Percentiles rank a stretch among this genome's conserved stretches.
Evolutionary conservation across 768 basidiomycete species (phyloP).

Genomic region (Kwoniella pini): DNA sequence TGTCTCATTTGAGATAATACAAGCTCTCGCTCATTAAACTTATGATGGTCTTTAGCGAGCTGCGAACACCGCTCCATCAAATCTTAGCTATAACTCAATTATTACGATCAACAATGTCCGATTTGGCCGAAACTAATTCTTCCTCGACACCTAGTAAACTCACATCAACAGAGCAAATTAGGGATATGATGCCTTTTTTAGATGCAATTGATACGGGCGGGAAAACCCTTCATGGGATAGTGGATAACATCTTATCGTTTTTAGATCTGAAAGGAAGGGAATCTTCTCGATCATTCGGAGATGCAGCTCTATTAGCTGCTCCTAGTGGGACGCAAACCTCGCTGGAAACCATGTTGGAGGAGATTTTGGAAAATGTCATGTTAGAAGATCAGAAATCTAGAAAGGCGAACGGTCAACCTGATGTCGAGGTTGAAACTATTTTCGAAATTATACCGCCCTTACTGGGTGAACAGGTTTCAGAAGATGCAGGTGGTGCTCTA

Average conservation of each 20-base stretch:
- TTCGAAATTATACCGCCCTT: conserved; percentile 48
- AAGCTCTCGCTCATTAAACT: background rate
- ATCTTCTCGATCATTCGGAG: conserved; percentile 3
- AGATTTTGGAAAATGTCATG: conserved; percentile 36
- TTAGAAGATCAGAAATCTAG: conserved; percentile 33
- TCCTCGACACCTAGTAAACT: conserved; percentile 8
- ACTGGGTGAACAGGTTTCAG: conserved; percentile 42
- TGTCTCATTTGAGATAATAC: background rate
- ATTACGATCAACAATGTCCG: conserved; percentile 41
- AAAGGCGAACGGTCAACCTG: conserved; percentile 27
- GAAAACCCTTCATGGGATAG: conserved; percentile 47
- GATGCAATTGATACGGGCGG: conserved; percentile 51
- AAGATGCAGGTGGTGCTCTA: conserved; percentile 47
- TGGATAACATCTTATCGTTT: conserved; percentile 52
- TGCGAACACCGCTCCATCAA: conserved; percentile 51
- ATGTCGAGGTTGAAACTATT: conserved; percentile 39
- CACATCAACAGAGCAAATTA: conserved; percentile 38
- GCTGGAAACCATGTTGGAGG: conserved; percentile 45
- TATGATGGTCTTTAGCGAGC: conserved; percentile 33
- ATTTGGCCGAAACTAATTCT: conserved; percentile 25
- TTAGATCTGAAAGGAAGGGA: conserved; percentile 42
- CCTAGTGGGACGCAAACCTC: conserved; percentile 22
- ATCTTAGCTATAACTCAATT: conserved; percentile 48
- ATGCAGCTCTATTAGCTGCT: conserved; percentile 6
- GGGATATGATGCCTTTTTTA: conserved; percentile 45